Conservation (phyloP, 129 eudicot genomes). For the Dittrichia graveolens region DNA sequence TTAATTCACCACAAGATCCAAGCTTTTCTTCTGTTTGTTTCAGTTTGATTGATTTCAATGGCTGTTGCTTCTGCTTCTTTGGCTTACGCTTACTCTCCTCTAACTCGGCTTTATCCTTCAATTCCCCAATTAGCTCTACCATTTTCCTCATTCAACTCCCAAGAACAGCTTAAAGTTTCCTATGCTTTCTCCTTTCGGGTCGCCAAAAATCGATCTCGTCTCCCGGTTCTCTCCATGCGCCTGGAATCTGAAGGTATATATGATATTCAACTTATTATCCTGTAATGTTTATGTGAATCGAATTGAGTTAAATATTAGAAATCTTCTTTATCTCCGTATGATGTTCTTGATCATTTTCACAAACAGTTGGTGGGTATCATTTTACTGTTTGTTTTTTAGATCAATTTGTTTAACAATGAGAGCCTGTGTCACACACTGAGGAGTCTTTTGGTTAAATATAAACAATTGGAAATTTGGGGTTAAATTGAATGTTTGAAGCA, state of each 20-base stretch:
- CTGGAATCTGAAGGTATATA: constrained; percentile 22
- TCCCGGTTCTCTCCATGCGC: constrained; percentile 13
- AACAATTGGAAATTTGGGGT: too few relatives aligned
- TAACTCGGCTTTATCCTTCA: constrained; percentile 6
- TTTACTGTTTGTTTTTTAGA: background rate
- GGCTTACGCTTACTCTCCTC: background rate
- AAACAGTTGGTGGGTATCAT: background rate
- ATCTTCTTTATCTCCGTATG: too few relatives aligned
- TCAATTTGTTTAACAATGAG: background rate
- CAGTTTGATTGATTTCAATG: background rate
- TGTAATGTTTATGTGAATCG: background rate
- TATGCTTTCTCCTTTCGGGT: constrained; percentile 12
- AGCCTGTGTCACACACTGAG: too few relatives aligned
- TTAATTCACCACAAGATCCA: background rate
- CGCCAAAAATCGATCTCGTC: background rate
- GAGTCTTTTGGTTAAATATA: too few relatives aligned
- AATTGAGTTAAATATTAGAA: background rate
- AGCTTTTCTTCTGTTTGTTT: background rate
- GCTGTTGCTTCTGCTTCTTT: constrained; percentile 19
- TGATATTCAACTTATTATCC: background rate
- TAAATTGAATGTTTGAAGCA: too few relatives aligned
- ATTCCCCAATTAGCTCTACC: background rate
- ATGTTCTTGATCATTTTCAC: too few relatives aligned
- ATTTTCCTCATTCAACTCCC: background rate
- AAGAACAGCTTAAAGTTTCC: constrained; percentile 4